Percentiles rank a stretch among this genome's conserved stretches.
phyloP scores from a whole-genome alignment of 2,329 filamentous ascomycete species.

The Colletotrichum endophyticum region DNA sequence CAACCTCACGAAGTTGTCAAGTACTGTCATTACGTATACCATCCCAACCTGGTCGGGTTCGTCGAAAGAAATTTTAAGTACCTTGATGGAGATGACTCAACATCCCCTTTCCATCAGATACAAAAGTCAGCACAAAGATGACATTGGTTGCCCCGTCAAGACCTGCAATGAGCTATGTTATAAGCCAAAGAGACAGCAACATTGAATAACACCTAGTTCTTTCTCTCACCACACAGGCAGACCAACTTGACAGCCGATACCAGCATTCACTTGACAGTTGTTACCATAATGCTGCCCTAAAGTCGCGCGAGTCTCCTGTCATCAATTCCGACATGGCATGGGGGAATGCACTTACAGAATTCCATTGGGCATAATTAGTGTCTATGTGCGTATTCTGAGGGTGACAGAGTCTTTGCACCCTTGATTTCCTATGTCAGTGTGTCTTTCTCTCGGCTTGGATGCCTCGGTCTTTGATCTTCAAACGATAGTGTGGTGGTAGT shows the following conservation, averaged over 20 bases:
- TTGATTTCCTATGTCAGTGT: background rate
- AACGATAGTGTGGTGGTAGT: background rate
- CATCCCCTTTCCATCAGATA: background rate
- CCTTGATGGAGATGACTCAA: background rate
- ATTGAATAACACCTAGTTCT: background rate
- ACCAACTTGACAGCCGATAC: background rate
- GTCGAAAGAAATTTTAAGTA: background rate
- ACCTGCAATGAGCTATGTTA: background rate
- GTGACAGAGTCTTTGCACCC: background rate
- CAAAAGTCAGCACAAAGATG: background rate
- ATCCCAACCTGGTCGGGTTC: background rate
- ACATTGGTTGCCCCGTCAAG: background rate
- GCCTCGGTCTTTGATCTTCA: background rate
- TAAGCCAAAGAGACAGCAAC: background rate
- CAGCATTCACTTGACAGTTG: rapidly evolving
- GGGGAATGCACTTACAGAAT: background rate
- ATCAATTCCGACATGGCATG: background rate
- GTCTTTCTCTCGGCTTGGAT: background rate
- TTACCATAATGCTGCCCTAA: background rate
- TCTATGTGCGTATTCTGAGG: background rate
- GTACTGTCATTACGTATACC: background rate
- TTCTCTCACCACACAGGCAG: background rate
- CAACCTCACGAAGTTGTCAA: background rate
- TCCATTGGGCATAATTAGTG: background rate
- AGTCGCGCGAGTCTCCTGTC: background rate